Evolutionary conservation across 176 grass and related monocot genomes (phyloP).

Genomic region (Carex kokanica): DNA sequence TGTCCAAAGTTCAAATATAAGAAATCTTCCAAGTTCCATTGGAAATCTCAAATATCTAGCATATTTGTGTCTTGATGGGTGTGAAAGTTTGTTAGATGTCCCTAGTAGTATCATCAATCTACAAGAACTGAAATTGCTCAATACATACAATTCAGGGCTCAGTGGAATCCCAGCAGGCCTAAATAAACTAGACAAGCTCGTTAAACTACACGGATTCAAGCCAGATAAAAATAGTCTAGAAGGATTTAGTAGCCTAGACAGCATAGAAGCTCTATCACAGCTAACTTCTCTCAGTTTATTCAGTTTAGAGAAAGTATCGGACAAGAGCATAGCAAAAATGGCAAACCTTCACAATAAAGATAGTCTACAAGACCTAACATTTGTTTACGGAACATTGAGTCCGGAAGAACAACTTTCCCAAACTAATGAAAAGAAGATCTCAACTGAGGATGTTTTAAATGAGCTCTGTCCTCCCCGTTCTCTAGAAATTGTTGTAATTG

Average conservation of each 20-base stretch:
- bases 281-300: rapidly evolving
- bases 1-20: neutral
- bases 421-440: neutral
- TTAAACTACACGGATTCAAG: neutral
- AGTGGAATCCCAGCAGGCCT: neutral
- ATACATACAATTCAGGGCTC: neutral
- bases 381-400: neutral
- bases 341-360: neutral
- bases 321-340: neutral
- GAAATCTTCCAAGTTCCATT: neutral
- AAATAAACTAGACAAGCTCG: neutral
- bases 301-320: neutral
- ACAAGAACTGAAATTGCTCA: neutral
- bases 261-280: neutral
- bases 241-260: neutral
- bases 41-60: neutral
- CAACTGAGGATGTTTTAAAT: neutral
- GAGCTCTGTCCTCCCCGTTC: constrained; percentile 1
- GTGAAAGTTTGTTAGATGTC: neutral
- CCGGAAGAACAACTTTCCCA: neutral
- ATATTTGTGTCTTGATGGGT: neutral
- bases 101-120: neutral
- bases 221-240: neutral
- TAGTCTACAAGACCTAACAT: neutral
- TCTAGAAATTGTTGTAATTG: neutral